phyloP scores from a whole-genome alignment of 1,139 yeast genomes.

The Blastobotrys persicus region DNA sequence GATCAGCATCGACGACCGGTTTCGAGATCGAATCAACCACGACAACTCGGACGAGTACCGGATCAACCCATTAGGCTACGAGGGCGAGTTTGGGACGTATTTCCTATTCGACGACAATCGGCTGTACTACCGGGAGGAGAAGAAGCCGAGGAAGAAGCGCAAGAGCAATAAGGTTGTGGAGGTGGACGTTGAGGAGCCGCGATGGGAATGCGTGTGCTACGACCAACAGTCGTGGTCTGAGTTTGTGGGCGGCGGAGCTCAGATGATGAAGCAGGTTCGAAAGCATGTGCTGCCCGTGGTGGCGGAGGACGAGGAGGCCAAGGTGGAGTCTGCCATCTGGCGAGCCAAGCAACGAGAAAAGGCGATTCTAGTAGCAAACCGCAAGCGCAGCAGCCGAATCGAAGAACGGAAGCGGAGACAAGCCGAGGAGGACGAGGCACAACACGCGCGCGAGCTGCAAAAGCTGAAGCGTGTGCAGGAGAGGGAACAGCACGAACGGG shows the following conservation, averaged over 20 bases:
- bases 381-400: constrained; percentile 34
- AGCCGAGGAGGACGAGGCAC: constrained; percentile 24
- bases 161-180: constrained; percentile 15
- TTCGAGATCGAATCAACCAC: constrained; percentile 28
- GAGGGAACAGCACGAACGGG: constrained; percentile 17
- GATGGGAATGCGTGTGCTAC: constrained; percentile 38
- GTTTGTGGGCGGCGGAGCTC: constrained; percentile 27
- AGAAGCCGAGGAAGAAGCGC: constrained; percentile 15
- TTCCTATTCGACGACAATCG: constrained; percentile 39
- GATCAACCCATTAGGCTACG: constrained; percentile 37
- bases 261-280: constrained; percentile 18
- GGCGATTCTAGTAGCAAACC: constrained; percentile 28
- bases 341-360: constrained; percentile 30
- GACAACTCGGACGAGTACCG: constrained; percentile 23
- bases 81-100: constrained; percentile 33
- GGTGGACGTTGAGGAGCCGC: constrained; percentile 27
- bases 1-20: constrained; percentile 26
- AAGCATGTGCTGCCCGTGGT: constrained; percentile 33
- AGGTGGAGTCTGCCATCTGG: constrained; percentile 26
- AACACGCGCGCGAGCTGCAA: constrained; percentile 21
- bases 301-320: constrained; percentile 29
- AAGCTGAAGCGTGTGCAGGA: constrained; percentile 18
- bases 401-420: constrained; percentile 26
- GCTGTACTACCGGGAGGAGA: constrained; percentile 26
- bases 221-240: constrained; percentile 33